Conservation (phyloP, 768 basidiomycete genomes). For the Mycena polygramma region DNA sequence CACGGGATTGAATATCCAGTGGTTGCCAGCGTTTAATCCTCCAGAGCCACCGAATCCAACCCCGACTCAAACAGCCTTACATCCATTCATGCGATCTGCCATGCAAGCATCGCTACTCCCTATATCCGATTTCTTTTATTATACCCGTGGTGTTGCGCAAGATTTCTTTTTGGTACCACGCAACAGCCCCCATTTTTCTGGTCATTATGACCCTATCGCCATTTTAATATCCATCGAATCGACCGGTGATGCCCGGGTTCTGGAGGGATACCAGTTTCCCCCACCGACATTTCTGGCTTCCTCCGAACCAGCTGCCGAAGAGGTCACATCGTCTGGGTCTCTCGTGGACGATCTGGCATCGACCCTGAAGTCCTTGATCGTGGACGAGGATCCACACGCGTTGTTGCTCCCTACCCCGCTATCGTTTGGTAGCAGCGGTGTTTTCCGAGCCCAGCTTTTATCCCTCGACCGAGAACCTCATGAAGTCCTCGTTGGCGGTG, state of each 20-base stretch:
- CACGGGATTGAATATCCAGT: slow-evolving; percentile 75
- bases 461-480: slow-evolving; percentile 63
- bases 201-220: slow-evolving; percentile 75
- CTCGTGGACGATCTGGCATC: slow-evolving; percentile 55
- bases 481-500: slow-evolving; percentile 51
- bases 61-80: slow-evolving; percentile 52
- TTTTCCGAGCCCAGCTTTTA: slow-evolving; percentile 60
- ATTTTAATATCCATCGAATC: slow-evolving; percentile 74
- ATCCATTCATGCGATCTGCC: slow-evolving; percentile 67
- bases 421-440: slow-evolving; percentile 51
- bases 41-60: slow-evolving; percentile 56
- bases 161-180: slow-evolving; percentile 86
- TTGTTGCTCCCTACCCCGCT: slow-evolving; percentile 54
- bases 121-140: slow-evolving; percentile 67
- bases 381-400: slow-evolving; percentile 53
- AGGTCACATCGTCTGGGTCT: slow-evolving; percentile 35
- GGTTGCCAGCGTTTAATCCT: slow-evolving; percentile 76
- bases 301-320: slow-evolving; percentile 24
- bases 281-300: slow-evolving; percentile 60
- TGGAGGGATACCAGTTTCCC: slow-evolving; percentile 81
- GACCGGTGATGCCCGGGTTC: slow-evolving; percentile 58
- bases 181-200: slow-evolving; percentile 75
- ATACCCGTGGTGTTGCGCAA: slow-evolving; percentile 70
- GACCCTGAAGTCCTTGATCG: slow-evolving; percentile 55
- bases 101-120: slow-evolving; percentile 72